Evolutionary conservation across 805 yeast genomes (phyloP).

Genomic region (Myxozyma lipomycoides): DNA sequence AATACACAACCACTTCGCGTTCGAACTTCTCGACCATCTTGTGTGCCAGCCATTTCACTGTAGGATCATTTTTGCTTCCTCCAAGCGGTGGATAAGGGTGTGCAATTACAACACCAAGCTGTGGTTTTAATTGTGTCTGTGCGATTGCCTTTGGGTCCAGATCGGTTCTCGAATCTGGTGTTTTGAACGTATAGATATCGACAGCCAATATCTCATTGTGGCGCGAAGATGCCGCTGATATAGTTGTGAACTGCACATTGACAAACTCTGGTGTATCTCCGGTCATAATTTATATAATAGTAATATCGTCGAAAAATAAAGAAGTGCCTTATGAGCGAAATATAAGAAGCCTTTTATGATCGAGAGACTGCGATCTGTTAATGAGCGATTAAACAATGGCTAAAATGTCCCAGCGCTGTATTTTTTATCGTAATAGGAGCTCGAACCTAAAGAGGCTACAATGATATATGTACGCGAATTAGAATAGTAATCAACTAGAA

Average conservation of each 20-base stretch:
- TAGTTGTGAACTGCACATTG: slow-evolving; percentile 16
- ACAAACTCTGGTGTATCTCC: slow-evolving; percentile 1
- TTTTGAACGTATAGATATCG: slow-evolving; percentile 21
- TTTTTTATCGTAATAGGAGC: too few species aligned
- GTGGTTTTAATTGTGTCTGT: slow-evolving; percentile 9
- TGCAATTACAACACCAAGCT: slow-evolving; percentile 22
- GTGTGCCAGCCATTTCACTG: slow-evolving; percentile 18
- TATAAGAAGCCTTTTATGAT: too few species aligned
- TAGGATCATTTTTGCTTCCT: slow-evolving; percentile 21
- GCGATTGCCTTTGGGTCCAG: slow-evolving; percentile 5
- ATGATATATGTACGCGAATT: too few species aligned
- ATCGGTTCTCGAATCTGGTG: slow-evolving; percentile 1
- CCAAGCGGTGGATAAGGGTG: slow-evolving; percentile 28
- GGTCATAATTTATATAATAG: too few species aligned
- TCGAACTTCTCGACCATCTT: slow-evolving; percentile 2
- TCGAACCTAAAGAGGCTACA: too few species aligned
- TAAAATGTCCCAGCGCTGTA: too few species aligned
- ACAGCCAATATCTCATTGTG: slow-evolving; percentile 12
- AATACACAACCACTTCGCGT: slow-evolving; percentile 17
- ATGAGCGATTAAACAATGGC: too few species aligned
- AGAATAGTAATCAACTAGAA: too few species aligned
- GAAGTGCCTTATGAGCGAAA: too few species aligned
- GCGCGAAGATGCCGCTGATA: slow-evolving; percentile 11
- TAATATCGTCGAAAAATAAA: too few species aligned
- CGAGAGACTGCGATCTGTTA: too few species aligned